These are phyloP conservation scores for Cenchrus americanus DNA, from an alignment of 176 grass and related monocot species.

Conservation along the genomic window DNA sequence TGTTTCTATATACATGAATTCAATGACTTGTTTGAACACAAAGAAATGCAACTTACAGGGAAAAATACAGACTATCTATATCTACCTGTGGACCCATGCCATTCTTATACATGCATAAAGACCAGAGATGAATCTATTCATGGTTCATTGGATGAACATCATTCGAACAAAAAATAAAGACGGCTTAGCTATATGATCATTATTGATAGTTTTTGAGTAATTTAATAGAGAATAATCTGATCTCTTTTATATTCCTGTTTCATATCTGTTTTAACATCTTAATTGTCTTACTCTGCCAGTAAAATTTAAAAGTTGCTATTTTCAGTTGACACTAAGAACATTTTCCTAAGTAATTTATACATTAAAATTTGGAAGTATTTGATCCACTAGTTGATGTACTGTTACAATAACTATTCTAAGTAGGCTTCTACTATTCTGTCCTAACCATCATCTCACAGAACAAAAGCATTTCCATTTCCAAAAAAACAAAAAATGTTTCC, in stretches of 20 bases:
- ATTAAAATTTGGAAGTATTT: slow-evolving; percentile 13
- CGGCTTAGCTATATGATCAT: too few relatives aligned
- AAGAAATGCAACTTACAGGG: slow-evolving; percentile 5
- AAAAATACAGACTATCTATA: slow-evolving; percentile 2
- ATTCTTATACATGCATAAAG: background rate
- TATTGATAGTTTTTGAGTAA: too few relatives aligned
- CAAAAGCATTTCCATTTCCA: background rate
- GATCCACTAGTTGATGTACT: background rate
- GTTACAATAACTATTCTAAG: background rate
- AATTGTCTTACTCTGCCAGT: slow-evolving; percentile 14
- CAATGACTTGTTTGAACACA: background rate
- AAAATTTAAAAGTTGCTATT: slow-evolving; percentile 10
- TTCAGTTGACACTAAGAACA: slow-evolving; percentile 26
- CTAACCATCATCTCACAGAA: slow-evolving; percentile 4
- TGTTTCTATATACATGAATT: slow-evolving; percentile 5
- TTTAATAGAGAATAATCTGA: background rate
- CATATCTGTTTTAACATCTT: background rate
- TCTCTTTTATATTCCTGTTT: slow-evolving; percentile 15
- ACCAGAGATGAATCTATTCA: background rate
- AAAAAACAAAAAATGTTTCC: background rate
- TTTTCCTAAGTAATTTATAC: background rate
- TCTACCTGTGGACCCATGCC: background rate
- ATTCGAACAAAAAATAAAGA: background rate
- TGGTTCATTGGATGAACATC: slow-evolving; percentile 8
- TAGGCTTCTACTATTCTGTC: background rate